Percentiles rank a stretch among this genome's conserved stretches.
Evolutionary conservation across 2,329 filamentous ascomycete genomes (phyloP).

Genomic region (Talaromyces amestolkiae): DNA sequence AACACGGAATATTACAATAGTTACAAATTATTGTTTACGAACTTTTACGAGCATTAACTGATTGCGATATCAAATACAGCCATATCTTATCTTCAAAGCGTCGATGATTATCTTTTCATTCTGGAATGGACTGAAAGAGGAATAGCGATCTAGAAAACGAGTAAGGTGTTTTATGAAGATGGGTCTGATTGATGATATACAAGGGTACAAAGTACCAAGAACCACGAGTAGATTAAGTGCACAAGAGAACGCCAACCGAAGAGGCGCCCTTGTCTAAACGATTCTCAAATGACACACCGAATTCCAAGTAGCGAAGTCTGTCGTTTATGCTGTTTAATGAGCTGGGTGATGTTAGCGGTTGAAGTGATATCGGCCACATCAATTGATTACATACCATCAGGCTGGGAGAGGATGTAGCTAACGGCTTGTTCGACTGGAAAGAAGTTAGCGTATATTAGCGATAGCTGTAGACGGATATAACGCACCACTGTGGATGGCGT

Average conservation of each 20-base stretch:
- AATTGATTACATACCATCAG: conserved; percentile 68
- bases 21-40: no score
- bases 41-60: no score
- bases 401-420: conserved; percentile 88
- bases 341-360: conserved; percentile 25
- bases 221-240: conserved; percentile 37
- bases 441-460: conserved; percentile 16
- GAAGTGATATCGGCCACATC: background rate
- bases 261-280: conserved; percentile 32
- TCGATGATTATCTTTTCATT: background rate
- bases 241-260: conserved; percentile 32
- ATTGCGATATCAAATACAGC: no score
- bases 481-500: conserved; percentile 90
- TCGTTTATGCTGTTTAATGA: conserved; percentile 36
- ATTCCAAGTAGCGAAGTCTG: conserved; percentile 31
- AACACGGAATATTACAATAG: no score
- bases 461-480: conserved; percentile 22
- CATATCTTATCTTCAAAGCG: background rate
- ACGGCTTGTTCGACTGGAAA: conserved; percentile 83
- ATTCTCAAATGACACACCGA: conserved; percentile 29
- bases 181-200: conserved; percentile 40
- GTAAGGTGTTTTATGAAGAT: conserved; percentile 17
- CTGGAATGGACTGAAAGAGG: background rate
- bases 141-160: background rate
- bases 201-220: conserved; percentile 38